phyloP scores from a whole-genome alignment of 2,329 filamentous ascomycete genomes.

The Venturia oleaginea region DNA sequence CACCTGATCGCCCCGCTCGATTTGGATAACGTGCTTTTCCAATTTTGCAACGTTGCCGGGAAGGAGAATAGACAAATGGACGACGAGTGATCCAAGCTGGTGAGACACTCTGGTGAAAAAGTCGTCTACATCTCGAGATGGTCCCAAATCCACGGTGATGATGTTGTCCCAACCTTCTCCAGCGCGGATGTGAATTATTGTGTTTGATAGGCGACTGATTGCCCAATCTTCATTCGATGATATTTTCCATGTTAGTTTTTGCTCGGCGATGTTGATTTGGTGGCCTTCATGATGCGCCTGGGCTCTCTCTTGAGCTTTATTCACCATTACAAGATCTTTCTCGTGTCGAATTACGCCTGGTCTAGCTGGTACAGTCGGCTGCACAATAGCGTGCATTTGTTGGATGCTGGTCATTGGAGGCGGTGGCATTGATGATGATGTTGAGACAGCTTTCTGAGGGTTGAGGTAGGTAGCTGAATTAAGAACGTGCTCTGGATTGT shows the following conservation, averaged over 20 bases:
- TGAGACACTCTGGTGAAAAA: neutral
- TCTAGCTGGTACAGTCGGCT: too few relatives aligned
- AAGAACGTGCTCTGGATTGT: neutral
- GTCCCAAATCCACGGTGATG: neutral
- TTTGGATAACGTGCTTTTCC: neutral
- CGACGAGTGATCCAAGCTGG: neutral
- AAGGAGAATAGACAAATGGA: neutral
- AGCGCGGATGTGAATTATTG: neutral
- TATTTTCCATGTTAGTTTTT: neutral
- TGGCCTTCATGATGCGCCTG: neutral
- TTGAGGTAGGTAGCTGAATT: neutral
- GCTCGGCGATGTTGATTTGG: neutral
- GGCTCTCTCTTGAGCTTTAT: neutral
- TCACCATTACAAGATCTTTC: neutral
- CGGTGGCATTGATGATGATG: neutral
- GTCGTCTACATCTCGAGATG: neutral
- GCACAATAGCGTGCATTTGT: neutral
- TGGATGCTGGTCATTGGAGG: neutral
- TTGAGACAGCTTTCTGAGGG: neutral
- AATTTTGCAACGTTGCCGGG: neutral
- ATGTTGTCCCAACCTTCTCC: neutral
- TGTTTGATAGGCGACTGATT: neutral
- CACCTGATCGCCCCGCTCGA: neutral
- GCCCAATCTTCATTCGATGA: neutral
- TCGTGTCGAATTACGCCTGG: neutral